Base-by-base conservation (phyloP, 2,329 filamentous ascomycete genomes). In the Claviceps arundinis region DNA sequence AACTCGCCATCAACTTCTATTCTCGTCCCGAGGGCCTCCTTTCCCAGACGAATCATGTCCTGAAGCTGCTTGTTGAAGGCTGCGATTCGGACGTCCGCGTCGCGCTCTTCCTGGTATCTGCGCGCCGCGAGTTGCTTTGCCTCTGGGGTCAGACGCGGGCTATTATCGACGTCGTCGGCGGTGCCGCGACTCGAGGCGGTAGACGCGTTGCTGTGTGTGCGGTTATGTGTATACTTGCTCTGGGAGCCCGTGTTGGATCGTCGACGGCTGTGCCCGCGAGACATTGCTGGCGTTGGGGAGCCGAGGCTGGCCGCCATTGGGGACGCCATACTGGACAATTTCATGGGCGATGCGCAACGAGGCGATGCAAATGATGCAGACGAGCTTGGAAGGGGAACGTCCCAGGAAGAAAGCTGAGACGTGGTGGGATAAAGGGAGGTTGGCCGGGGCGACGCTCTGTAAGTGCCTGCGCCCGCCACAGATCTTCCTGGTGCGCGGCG, bases 21-120 rank as follows among this genome's bases (percentile, higher is more conserved):
- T 42, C 73, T 85, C 19, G 85, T 86, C 2, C 84, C 90, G 17
- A 98, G 69, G 1, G 93, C 93, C 65, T 93, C 85, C 59, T 85
- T 85, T 0, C 90, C 93, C 67, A 97, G 85, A 2, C 83, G 77
- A 51, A 98, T 94, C 85, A 98, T 89, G 37, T 84, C 85, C 62
- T 86, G 80, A 47, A 97, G 71, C 59, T 86, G 81, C 47, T 80
- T 76, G 63, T 93, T 94, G 67, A 97, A 82, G 26, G 84, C 80
- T 48, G 81, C 82, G 59, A 97, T 85, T 50, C 85, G 82, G 44
- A 83, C 80, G 59, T 97, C 89, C 7, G 87, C 79, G 59, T 90
- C 84, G 46, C 82, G 75, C 60, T 95, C 89, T 53, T 87, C 85
- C 49, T 80, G 79, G 24, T 82, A 74, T 57, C 84, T 79, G 62